Percentiles rank a stretch among this genome's conserved stretches.
phyloP scores from a whole-genome alignment of 495 filamentous ascomycete genomes.

The Penicillium cinerascens region DNA sequence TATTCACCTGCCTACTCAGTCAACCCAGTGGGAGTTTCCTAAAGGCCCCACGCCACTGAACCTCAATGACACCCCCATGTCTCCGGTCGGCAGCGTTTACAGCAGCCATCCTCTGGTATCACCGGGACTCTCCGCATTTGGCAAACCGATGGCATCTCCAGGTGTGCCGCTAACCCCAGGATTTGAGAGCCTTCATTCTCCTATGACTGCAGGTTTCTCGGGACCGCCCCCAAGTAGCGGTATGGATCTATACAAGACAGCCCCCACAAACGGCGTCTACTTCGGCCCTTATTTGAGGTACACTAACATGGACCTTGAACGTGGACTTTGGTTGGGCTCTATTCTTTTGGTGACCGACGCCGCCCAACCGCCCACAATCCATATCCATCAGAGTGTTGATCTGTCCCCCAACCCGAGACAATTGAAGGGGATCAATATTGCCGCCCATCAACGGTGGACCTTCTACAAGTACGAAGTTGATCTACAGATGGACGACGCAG shows the following conservation, averaged over 20 bases:
- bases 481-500: constrained; percentile 79
- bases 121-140: constrained; percentile 63
- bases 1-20: constrained; percentile 92
- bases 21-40: constrained; percentile 98
- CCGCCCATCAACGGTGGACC: constrained; percentile 84
- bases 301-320: constrained; percentile 94
- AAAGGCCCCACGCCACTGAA: constrained; percentile 84
- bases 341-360: constrained; percentile 84
- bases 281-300: constrained; percentile 96
- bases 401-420: constrained; percentile 91
- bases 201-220: constrained; percentile 65
- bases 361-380: constrained; percentile 93
- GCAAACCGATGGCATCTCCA: constrained; percentile 74
- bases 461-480: constrained; percentile 97
- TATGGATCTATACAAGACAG: constrained; percentile 87
- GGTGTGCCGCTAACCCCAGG: constrained; percentile 71
- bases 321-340: constrained; percentile 82
- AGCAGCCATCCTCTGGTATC: constrained; percentile 70
- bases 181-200: constrained; percentile 70
- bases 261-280: constrained; percentile 95
- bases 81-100: constrained; percentile 74
- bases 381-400: constrained; percentile 88
- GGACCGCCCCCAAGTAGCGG: constrained; percentile 84
- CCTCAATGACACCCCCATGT: constrained; percentile 72
- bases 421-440: constrained; percentile 78